A percentile compares a stretch with the other conserved stretches of the same genome.
Evolutionary conservation across 1,284 basidiomycete genomes (phyloP).

Genomic region (Austroboletus niveus): DNA sequence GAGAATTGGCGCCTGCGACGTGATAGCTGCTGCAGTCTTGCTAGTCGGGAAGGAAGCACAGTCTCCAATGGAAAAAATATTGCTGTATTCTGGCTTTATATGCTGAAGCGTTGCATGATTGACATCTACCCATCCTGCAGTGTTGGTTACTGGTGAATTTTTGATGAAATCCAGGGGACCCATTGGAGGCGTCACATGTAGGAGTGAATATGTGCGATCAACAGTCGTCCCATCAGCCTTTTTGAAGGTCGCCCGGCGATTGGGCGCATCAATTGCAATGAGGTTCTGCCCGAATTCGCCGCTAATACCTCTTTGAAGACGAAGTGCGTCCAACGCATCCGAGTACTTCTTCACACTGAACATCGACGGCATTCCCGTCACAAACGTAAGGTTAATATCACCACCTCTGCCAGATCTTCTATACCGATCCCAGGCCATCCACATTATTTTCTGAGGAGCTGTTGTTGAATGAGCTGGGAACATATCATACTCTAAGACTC

Average conservation of each 20-base stretch:
- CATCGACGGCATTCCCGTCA: constrained; percentile 93
- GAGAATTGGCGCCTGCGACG: constrained; percentile 88
- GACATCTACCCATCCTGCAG: constrained; percentile 86
- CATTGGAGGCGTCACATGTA: constrained; percentile 93
- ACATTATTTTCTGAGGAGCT: constrained; percentile 94
- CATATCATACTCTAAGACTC: background rate
- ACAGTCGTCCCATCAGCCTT: constrained; percentile 64
- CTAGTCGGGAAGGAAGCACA: constrained; percentile 90
- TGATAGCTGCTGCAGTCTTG: constrained; percentile 95
- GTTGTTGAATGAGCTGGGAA: constrained; percentile 7
- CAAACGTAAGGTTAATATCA: constrained; percentile 76
- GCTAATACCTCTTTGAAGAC: constrained; percentile 77
- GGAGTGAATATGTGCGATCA: constrained; percentile 75
- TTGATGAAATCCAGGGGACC: constrained; percentile 85
- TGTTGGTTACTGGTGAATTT: constrained; percentile 74
- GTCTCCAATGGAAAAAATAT: constrained; percentile 91
- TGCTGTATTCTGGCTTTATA: constrained; percentile 73
- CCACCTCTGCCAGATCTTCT: constrained; percentile 55
- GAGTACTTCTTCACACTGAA: constrained; percentile 92
- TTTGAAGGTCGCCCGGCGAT: constrained; percentile 84
- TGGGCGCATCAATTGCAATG: constrained; percentile 64
- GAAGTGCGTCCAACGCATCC: constrained; percentile 77
- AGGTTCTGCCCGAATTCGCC: constrained; percentile 87
- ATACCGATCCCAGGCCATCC: constrained; percentile 88
- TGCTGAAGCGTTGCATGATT: constrained; percentile 81